Percentiles rank a stretch among this genome's conserved stretches.
These are phyloP conservation scores for Calonectria leucothoes DNA, from an alignment of 2,329 filamentous ascomycete genomes.

Conservation along the genomic window DNA sequence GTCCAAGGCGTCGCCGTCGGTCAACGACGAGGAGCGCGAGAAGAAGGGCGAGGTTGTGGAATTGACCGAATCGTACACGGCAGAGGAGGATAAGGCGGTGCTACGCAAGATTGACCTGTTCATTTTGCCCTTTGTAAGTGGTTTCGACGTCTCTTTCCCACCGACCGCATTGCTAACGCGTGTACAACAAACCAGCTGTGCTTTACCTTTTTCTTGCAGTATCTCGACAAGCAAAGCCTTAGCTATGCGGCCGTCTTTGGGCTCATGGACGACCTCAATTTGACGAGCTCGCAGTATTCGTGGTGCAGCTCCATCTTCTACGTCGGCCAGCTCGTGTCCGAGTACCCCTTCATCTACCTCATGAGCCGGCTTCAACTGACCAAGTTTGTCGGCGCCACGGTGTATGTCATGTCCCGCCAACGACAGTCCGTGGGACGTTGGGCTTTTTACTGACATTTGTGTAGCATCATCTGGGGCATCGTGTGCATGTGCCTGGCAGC, in stretches of 20 bases:
- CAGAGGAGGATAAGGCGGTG: constrained; percentile 46
- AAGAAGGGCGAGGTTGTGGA: constrained; percentile 24
- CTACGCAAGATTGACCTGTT: constrained; percentile 48
- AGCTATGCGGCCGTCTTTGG: constrained; percentile 61
- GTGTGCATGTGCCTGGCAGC: constrained; percentile 58
- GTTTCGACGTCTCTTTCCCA: neutral
- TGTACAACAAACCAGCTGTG: constrained; percentile 44
- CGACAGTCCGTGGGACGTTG: too few relatives aligned
- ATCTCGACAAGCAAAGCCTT: constrained; percentile 61
- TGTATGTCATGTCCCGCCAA: constrained; percentile 47
- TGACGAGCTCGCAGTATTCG: constrained; percentile 59
- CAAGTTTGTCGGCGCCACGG: constrained; percentile 60
- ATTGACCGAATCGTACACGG: constrained; percentile 19
- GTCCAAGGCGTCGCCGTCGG: constrained; percentile 3
- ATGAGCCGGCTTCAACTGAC: constrained; percentile 62
- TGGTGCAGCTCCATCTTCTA: constrained; percentile 61
- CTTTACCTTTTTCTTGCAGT: constrained; percentile 56
- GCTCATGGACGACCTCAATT: constrained; percentile 56
- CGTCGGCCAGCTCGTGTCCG: constrained; percentile 57
- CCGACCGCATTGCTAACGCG: neutral
- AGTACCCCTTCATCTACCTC: constrained; percentile 62
- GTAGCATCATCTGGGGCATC: constrained; percentile 54
- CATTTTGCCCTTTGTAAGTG: constrained; percentile 45
- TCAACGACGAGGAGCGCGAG: constrained; percentile 19
- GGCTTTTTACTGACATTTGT: neutral